Percentiles rank a stretch among this genome's conserved stretches.
Evolutionary conservation across 176 grass and related monocot species (phyloP).

Genomic region (Rhynchospora pubera): DNA sequence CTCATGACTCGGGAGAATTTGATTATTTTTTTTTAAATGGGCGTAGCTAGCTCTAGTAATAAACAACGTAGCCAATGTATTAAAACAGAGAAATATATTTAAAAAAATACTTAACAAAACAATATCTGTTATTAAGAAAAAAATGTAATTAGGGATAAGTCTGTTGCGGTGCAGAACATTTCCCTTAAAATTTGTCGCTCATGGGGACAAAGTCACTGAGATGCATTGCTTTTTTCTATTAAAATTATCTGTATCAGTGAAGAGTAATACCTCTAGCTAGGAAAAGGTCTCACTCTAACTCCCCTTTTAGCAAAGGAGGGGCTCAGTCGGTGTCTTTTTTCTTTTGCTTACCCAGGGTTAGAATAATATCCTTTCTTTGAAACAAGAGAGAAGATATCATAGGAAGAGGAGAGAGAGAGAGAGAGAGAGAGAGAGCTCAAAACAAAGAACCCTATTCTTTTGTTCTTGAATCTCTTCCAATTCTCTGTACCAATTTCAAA

Average conservation of each 20-base stretch:
- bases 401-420: conserved; percentile 40
- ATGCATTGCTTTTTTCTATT: conserved; percentile 4
- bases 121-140: background rate
- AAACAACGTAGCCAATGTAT: background rate
- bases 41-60: too few relatives aligned
- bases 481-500: conserved; percentile 41
- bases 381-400: conserved; percentile 29
- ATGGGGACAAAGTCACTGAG: conserved; percentile 11
- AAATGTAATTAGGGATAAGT: background rate
- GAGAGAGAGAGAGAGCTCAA: conserved; percentile 14
- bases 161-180: background rate
- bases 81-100: background rate
- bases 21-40: too few relatives aligned
- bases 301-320: conserved; percentile 38
- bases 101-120: background rate
- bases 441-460: conserved; percentile 89
- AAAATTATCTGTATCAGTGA: conserved; percentile 4
- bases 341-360: conserved; percentile 18
- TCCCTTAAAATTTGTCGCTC: background rate
- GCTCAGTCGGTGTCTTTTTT: conserved; percentile 54
- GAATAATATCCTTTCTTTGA: conserved; percentile 61
- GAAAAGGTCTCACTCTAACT: conserved; percentile 25
- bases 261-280: conserved; percentile 10
- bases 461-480: conserved; percentile 98
- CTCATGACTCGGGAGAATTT: too few relatives aligned